Evolutionary conservation across 352 stramenopile species (phyloP).

Genomic region (Blastocystis sp.): DNA sequence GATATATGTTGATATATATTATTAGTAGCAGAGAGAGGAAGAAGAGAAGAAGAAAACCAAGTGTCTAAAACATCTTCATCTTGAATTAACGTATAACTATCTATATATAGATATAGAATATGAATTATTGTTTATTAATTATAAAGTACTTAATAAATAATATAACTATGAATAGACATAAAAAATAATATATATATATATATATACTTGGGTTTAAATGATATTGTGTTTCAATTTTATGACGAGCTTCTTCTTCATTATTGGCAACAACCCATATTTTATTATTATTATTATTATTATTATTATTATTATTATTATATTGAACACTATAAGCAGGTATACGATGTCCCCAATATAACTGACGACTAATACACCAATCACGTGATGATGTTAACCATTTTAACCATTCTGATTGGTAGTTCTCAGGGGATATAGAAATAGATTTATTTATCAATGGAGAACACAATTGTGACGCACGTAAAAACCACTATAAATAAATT

Average conservation of each 20-base stretch:
- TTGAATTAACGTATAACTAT: slow-evolving; percentile 65
- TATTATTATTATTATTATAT: slow-evolving; percentile 1
- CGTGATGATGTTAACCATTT: slow-evolving; percentile 92
- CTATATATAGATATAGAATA: too few relatives aligned
- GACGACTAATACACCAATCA: slow-evolving; percentile 95
- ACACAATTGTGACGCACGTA: slow-evolving; percentile 36
- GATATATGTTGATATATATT: not conserved
- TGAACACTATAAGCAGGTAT: slow-evolving; percentile 86
- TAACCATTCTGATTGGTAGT: slow-evolving; percentile 59
- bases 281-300: too few relatives aligned
- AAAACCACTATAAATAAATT: slow-evolving; percentile 36
- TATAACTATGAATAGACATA: not conserved
- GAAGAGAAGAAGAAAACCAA: slow-evolving; percentile 90
- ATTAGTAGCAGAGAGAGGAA: slow-evolving; percentile 62
- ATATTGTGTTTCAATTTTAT: too few relatives aligned
- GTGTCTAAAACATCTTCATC: slow-evolving; percentile 98
- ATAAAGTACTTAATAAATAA: not conserved
- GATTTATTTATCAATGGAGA: slow-evolving; percentile 48
- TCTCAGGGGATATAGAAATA: slow-evolving; percentile 45
- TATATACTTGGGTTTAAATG: too few relatives aligned
- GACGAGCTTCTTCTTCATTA: slow-evolving; percentile 57
- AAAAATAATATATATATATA: too few relatives aligned
- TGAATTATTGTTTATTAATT: too few relatives aligned
- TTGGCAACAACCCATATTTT: slow-evolving; percentile 48
- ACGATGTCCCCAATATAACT: slow-evolving; percentile 97